Conservation (phyloP, 805 yeast genomes). For the Cyberlindnera mississippiensis region DNA sequence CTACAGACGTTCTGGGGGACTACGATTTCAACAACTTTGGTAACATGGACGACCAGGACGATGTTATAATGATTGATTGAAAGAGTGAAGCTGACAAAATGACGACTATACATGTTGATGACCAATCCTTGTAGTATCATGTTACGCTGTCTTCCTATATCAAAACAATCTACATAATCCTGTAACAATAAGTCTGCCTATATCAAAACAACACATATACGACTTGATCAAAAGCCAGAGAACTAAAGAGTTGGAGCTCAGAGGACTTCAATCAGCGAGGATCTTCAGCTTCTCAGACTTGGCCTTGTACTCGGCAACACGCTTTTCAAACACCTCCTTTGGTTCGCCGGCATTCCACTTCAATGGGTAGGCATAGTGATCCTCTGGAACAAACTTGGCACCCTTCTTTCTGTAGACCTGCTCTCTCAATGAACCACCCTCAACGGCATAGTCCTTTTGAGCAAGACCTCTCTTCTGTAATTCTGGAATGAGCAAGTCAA, state of each 20-base stretch:
- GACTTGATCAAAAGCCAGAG: too few species aligned
- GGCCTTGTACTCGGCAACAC: constrained; percentile 10
- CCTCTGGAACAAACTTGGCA: constrained; percentile 23
- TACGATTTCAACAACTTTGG: constrained; percentile 19
- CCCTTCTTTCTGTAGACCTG: constrained; percentile 26
- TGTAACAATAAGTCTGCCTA: too few species aligned
- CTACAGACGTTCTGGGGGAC: constrained; percentile 15
- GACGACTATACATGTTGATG: too few species aligned
- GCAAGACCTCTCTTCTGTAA: constrained; percentile 35
- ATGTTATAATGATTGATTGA: constrained; percentile 18
- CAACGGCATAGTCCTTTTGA: constrained; percentile 28
- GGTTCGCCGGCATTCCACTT: constrained; percentile 27
- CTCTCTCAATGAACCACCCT: constrained; percentile 37
- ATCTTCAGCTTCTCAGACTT: constrained; percentile 11
- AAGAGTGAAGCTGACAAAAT: too few species aligned
- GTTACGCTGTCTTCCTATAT: too few species aligned
- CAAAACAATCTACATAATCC: too few species aligned
- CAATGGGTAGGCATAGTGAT: constrained; percentile 21
- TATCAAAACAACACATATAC: too few species aligned
- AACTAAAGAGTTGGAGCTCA: too few species aligned
- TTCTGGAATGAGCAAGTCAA: constrained; percentile 36
- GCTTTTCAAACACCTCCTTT: constrained; percentile 29
- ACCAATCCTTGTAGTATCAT: too few species aligned
- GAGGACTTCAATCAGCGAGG: too few species aligned
- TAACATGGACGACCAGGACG: constrained; percentile 16